Evolutionary conservation across 345 rosid genomes (phyloP), one percentile per base, ranked within the genome.

Genomic region (Aquilaria yunnanensis): DNA sequence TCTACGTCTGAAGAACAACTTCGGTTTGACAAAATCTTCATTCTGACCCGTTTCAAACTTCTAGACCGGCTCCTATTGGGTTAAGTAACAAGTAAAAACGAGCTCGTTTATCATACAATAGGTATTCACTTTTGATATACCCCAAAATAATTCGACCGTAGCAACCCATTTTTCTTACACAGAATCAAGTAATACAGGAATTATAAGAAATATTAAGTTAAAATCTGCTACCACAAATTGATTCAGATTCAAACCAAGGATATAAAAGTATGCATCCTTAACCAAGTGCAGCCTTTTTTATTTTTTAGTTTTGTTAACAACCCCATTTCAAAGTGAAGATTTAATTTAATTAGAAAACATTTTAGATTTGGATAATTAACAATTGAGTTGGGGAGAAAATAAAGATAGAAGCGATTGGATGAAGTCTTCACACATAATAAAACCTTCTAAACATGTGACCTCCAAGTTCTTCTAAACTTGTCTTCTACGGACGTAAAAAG

Each of bases 11-110:
- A 67, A 16, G 51, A 52, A 23, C 51, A 37, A 47, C 13, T 16
- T 6, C 12, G 16, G 23, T 65, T 47, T 53, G 73, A 51, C 68
- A 52, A 67, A 70, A 9, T 57, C 2, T 59, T 33, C 57, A 66
- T 66, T 62, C 12, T 33, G 48, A 59, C 56, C 33, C 58, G 23
- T 23, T 23, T 23, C 23, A 23, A 23, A 23, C 23, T 23, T 62
- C 47, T 47, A 46, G n/a, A 62, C 14, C 31, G 14, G 54, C 9
- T 51, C 23, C n/a, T 49, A 5, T 55, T 55, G 47, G 8, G 2
- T 31, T 2, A 7, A 2, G 1, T 32, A 13, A 48, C 29, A n/a
- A 49, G 33, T 32, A 29, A 47, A 30, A 47, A 16, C 53, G 23
- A 60, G 23, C 23, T 23, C 23, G 23, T 23, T 23, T 23, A 23